Evolutionary conservation across 345 rosid genomes (phyloP).

Genomic region (Sonneratia caseolaris): DNA sequence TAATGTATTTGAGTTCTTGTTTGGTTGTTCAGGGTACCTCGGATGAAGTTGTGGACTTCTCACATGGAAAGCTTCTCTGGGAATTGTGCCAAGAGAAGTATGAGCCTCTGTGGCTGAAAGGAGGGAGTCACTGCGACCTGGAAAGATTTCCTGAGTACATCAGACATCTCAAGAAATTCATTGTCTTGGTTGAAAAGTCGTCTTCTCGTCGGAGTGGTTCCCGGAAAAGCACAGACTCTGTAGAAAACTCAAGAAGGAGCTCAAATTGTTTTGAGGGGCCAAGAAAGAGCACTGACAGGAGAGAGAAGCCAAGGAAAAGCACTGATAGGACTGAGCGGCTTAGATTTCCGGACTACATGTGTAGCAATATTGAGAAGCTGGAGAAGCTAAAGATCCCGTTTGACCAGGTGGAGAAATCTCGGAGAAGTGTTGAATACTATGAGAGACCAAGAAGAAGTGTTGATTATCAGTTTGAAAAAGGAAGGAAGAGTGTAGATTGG

Average conservation of each 20-base stretch:
- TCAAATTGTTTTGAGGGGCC: slow-evolving; percentile 44
- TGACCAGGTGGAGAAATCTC: slow-evolving; percentile 74
- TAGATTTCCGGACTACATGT: slow-evolving; percentile 56
- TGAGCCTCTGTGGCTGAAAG: slow-evolving; percentile 88
- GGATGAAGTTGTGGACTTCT: slow-evolving; percentile 86
- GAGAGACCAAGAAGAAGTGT: slow-evolving; percentile 58
- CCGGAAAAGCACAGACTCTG: slow-evolving; percentile 56
- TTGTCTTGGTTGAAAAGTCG: slow-evolving; percentile 67
- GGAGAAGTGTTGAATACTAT: slow-evolving; percentile 84
- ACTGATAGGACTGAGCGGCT: slow-evolving; percentile 35
- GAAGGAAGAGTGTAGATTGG: slow-evolving; percentile 80
- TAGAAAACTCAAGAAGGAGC: slow-evolving; percentile 46
- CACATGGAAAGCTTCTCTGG: slow-evolving; percentile 96
- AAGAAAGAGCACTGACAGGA: slow-evolving; percentile 60
- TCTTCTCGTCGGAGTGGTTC: slow-evolving; percentile 47
- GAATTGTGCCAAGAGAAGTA: slow-evolving; percentile 88
- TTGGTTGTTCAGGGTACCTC: slow-evolving; percentile 62
- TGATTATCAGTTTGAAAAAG: slow-evolving; percentile 55
- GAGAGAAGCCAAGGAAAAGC: slow-evolving; percentile 69
- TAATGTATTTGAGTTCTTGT: neutral
- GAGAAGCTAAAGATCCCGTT: slow-evolving; percentile 48
- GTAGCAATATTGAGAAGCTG: slow-evolving; percentile 39
- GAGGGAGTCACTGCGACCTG: slow-evolving; percentile 83
- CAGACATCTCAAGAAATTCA: slow-evolving; percentile 84
- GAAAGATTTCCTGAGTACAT: slow-evolving; percentile 78